Percentiles rank a stretch among this genome's conserved stretches.
Conservation (phyloP, 1,284 basidiomycete genomes). For the Ganoderma leucocontextum region DNA sequence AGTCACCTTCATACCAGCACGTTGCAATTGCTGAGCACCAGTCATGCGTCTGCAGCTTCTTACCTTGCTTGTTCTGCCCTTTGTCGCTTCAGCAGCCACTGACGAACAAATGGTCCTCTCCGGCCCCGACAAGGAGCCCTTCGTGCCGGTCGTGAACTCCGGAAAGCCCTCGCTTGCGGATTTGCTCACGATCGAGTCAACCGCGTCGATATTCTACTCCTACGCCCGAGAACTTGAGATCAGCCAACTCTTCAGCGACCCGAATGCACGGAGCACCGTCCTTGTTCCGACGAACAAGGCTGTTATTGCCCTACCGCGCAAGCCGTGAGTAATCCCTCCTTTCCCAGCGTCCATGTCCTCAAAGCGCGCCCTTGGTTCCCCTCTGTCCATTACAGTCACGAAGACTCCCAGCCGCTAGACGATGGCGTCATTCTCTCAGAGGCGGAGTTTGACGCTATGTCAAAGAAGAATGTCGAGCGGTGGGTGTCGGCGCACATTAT, state of each 20-base stretch:
- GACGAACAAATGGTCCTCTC: constrained; percentile 44
- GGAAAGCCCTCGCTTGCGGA: constrained; percentile 65
- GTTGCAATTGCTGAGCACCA: constrained; percentile 4
- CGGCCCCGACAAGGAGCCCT: constrained; percentile 30
- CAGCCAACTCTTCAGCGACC: constrained; percentile 58
- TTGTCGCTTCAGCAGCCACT: constrained; percentile 42
- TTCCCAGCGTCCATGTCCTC: constrained; percentile 4
- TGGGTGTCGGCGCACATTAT: constrained; percentile 82
- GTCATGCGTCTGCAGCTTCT: constrained; percentile 43
- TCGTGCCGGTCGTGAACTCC: constrained; percentile 38
- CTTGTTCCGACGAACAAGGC: constrained; percentile 84
- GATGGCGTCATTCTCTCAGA: constrained; percentile 63
- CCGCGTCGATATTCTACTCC: constrained; percentile 80
- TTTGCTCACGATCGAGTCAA: constrained; percentile 75
- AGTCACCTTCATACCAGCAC: constrained; percentile 11
- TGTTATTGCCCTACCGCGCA: constrained; percentile 75
- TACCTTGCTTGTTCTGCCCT: constrained; percentile 42
- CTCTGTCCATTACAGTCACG: constrained; percentile 52
- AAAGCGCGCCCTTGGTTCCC: constrained; percentile 12
- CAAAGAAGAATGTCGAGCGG: constrained; percentile 68
- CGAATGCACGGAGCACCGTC: constrained; percentile 55
- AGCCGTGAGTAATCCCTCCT: constrained; percentile 64
- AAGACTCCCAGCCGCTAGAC: constrained; percentile 54
- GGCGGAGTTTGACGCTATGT: constrained; percentile 64
- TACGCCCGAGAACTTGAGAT: constrained; percentile 76